A percentile compares a stretch with the other conserved stretches of the same genome.
phyloP scores from a whole-genome alignment of 2,329 filamentous ascomycete genomes.

The Trichoderma endophyticum region DNA sequence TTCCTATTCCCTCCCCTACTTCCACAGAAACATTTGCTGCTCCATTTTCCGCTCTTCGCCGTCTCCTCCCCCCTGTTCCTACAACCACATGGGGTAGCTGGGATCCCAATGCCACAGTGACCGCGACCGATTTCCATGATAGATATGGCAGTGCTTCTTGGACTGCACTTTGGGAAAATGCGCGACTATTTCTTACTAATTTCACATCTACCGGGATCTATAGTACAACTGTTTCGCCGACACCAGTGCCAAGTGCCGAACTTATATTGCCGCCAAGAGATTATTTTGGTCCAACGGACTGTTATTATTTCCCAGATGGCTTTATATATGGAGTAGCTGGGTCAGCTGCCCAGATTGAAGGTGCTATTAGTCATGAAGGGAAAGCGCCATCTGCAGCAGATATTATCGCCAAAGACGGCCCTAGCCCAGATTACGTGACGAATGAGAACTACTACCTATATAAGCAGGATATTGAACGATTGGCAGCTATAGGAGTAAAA shows the following conservation, averaged over 20 bases:
- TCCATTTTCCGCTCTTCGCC: constrained; percentile 27
- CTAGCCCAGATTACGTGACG: constrained; percentile 35
- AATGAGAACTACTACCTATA: constrained; percentile 55
- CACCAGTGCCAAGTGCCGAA: constrained; percentile 51
- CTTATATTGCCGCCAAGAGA: constrained; percentile 53
- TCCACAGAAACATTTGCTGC: constrained; percentile 31
- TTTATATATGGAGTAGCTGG: constrained; percentile 48
- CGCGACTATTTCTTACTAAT: constrained; percentile 30
- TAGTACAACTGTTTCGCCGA: constrained; percentile 52
- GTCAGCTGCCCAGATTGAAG: too few relatives aligned
- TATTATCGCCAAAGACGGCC: constrained; percentile 31
- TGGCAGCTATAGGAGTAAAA: constrained; percentile 49
- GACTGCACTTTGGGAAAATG: constrained; percentile 33
- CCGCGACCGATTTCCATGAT: too few relatives aligned
- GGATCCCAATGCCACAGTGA: constrained; percentile 29
- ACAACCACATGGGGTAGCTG: constrained; percentile 37
- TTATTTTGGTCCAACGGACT: constrained; percentile 47
- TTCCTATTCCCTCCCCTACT: constrained; percentile 30
- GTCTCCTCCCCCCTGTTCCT: constrained; percentile 28
- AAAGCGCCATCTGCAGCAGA: constrained; percentile 44
- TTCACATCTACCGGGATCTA: constrained; percentile 32
- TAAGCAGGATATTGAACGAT: constrained; percentile 53
- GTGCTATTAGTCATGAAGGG: constrained; percentile 34
- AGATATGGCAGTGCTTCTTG: constrained; percentile 28
- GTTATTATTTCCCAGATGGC: constrained; percentile 47